These are phyloP conservation scores for Ganoderma boninense DNA, from an alignment of 1,284 basidiomycete genomes.

Conservation along the genomic window DNA sequence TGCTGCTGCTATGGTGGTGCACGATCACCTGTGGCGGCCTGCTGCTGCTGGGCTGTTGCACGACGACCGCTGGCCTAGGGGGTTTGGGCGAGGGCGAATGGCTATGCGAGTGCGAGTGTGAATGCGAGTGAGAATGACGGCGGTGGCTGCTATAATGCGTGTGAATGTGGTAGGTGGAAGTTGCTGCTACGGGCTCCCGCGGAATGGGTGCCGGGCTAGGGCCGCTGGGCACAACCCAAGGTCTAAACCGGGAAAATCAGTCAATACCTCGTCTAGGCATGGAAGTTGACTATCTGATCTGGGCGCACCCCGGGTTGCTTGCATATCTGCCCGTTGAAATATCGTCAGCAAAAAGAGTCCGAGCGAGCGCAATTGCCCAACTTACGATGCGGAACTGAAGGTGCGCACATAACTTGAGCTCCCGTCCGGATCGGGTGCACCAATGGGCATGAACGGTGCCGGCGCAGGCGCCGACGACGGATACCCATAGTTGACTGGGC, in stretches of 20 bases:
- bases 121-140: constrained; percentile 26
- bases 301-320: constrained; percentile 17
- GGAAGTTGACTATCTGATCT: background rate
- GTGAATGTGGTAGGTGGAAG: constrained; percentile 6
- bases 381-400: constrained; percentile 11
- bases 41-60: background rate
- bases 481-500: constrained; percentile 21
- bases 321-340: constrained; percentile 3
- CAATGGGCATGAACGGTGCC: constrained; percentile 32
- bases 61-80: constrained; percentile 6
- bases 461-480: constrained; percentile 21
- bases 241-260: constrained; percentile 14
- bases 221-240: constrained; percentile 17
- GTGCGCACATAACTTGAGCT: constrained; percentile 1
- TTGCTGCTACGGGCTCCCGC: constrained; percentile 18
- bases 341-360: background rate
- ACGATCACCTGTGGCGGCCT: background rate
- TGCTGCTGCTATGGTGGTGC: background rate
- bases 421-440: constrained; percentile 14
- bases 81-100: constrained; percentile 16
- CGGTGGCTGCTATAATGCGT: constrained; percentile 24
- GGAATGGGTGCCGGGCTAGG: constrained; percentile 15
- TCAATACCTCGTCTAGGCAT: background rate
- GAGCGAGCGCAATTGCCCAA: background rate
- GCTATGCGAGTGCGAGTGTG: constrained; percentile 23